phyloP scores from a whole-genome alignment of 805 yeast genomes.

The Metschnikowia corniflorae region DNA sequence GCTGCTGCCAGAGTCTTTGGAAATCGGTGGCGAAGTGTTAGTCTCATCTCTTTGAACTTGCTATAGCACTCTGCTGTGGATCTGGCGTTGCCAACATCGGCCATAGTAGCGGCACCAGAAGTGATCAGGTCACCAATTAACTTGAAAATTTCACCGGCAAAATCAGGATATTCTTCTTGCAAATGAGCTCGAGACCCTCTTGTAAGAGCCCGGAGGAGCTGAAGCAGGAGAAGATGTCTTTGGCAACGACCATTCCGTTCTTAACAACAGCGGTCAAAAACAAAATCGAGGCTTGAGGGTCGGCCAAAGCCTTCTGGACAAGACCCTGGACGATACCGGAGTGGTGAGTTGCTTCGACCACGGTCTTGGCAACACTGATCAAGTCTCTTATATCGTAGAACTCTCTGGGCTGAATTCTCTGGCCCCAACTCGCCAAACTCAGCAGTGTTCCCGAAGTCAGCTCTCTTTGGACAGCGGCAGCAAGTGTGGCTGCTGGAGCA shows the following conservation, averaged over 20 bases:
- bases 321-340: conserved; percentile 33
- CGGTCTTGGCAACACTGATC: conserved; percentile 23
- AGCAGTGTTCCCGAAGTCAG: too few species aligned
- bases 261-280: conserved; percentile 33
- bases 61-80: conserved; percentile 28
- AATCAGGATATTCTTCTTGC: conserved; percentile 26
- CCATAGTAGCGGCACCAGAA: conserved; percentile 25
- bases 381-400: conserved; percentile 37
- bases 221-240: conserved; percentile 37
- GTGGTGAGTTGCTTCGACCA: conserved; percentile 29
- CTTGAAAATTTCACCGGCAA: conserved; percentile 22
- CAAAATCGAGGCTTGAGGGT: conserved; percentile 33
- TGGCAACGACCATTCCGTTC: conserved; percentile 30
- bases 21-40: conserved; percentile 29
- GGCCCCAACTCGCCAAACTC: too few species aligned
- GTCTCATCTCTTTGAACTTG: conserved; percentile 28
- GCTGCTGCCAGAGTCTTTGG: conserved; percentile 11
- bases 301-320: conserved; percentile 32
- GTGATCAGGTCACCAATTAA: conserved; percentile 27
- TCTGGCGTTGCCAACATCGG: conserved; percentile 30
- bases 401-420: too few species aligned
- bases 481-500: too few species aligned
- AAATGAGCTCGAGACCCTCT: conserved; percentile 24
- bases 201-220: conserved; percentile 33
- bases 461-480: too few species aligned